phyloP scores from a whole-genome alignment of 2,329 filamentous ascomycete genomes.

The Ceratocystis huliohia region DNA sequence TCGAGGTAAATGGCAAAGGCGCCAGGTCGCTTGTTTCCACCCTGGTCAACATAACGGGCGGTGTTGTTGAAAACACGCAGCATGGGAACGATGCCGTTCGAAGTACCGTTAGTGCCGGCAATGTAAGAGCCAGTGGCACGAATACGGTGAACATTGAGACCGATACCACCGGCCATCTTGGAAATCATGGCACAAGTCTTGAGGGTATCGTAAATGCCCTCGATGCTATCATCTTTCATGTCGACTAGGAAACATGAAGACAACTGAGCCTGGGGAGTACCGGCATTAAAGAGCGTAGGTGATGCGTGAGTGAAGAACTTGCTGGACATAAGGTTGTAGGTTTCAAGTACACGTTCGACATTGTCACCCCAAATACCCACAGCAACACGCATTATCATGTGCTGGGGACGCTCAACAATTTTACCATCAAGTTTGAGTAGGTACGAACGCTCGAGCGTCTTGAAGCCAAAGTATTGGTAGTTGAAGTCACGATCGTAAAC shows the following conservation, averaged over 20 bases:
- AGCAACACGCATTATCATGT: conserved; percentile 99
- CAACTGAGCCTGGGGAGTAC: conserved; percentile 85
- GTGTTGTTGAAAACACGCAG: conserved; percentile 99
- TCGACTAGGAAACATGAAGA: conserved; percentile 98
- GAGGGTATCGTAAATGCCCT: conserved; percentile 96
- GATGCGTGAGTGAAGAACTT: conserved; percentile 98
- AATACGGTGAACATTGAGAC: conserved; percentile 91
- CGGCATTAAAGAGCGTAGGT: conserved; percentile 94
- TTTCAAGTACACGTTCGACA: conserved; percentile 89
- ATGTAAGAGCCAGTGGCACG: conserved; percentile 97
- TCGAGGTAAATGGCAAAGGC: conserved; percentile 98
- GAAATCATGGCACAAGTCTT: conserved; percentile 99
- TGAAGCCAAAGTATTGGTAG: conserved; percentile 99
- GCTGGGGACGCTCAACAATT: conserved; percentile 92
- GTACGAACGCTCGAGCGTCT: conserved; percentile 95
- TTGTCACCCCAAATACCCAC: conserved; percentile 94
- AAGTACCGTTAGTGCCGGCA: conserved; percentile 92
- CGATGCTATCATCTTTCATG: conserved; percentile 99
- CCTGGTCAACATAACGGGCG: conserved; percentile 94
- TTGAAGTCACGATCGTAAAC: conserved; percentile 99
- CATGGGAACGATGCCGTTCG: conserved; percentile 95
- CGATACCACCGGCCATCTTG: conserved; percentile 97
- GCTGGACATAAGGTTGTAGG: conserved; percentile 97
- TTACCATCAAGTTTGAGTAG: conserved; percentile 90
- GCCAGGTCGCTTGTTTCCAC: conserved; percentile 96